Evolutionary conservation across 2,329 filamentous ascomycete species (phyloP).

Genomic region (Hirsutella thompsonii): DNA sequence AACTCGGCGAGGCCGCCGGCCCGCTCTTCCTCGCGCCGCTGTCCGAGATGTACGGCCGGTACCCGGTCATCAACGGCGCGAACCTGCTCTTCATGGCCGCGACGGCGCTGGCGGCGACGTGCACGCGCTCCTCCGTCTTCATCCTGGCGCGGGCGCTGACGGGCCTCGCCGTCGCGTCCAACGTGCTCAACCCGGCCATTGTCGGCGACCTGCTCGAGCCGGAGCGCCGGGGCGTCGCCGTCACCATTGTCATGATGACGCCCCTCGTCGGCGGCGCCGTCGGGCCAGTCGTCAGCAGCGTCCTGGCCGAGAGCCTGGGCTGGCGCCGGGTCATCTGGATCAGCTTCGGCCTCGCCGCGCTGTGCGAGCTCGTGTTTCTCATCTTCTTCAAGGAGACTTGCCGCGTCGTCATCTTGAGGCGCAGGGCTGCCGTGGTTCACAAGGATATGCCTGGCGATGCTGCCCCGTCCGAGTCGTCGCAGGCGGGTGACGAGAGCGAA

Average conservation of each 20-base stretch:
- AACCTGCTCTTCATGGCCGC: constrained; percentile 37
- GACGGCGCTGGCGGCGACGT: constrained; percentile 33
- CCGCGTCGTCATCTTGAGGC: constrained; percentile 38
- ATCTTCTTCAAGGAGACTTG: constrained; percentile 47
- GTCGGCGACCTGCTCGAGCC: constrained; percentile 49
- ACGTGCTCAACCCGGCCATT: constrained; percentile 50
- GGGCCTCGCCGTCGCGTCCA: constrained; percentile 50
- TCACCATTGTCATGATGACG: constrained; percentile 43
- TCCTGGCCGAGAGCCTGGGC: constrained; percentile 38
- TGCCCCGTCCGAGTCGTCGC: neutral
- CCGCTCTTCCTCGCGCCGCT: constrained; percentile 49
- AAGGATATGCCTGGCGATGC: neutral
- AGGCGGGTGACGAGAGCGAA: neutral
- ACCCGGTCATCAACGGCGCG: constrained; percentile 38
- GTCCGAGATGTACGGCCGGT: constrained; percentile 46
- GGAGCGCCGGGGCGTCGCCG: constrained; percentile 43
- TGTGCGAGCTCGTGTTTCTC: constrained; percentile 38
- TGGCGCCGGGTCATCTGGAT: constrained; percentile 43
- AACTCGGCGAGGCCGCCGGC: constrained; percentile 52
- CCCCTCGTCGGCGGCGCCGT: constrained; percentile 44
- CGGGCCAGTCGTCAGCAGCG: constrained; percentile 41
- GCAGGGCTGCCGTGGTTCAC: constrained; percentile 8
- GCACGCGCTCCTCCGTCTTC: constrained; percentile 30
- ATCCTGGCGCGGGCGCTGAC: constrained; percentile 42
- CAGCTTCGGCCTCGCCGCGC: constrained; percentile 29